These are phyloP conservation scores for Yamadazyma phyllophila DNA, from an alignment of 805 yeast genomes.

Conservation along the genomic window DNA sequence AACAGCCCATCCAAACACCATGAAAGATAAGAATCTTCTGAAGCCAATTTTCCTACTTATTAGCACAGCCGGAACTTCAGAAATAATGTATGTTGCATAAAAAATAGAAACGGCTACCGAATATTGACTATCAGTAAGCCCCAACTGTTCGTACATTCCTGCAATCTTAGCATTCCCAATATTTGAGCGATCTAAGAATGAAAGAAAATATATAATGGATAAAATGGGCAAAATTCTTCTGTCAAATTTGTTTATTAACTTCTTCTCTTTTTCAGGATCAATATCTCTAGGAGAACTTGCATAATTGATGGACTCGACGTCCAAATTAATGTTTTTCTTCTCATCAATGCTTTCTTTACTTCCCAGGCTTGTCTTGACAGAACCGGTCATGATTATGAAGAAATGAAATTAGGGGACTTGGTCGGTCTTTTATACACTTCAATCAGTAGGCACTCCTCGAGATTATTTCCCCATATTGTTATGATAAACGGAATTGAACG, in stretches of 20 bases:
- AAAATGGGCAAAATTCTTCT: conserved; percentile 42
- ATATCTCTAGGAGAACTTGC: background rate
- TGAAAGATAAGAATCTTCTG: conserved; percentile 8
- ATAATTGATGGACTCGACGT: background rate
- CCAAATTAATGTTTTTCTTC: background rate
- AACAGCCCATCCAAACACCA: conserved; percentile 19
- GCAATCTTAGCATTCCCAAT: conserved; percentile 60
- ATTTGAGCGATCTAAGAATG: conserved; percentile 53
- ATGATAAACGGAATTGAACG: background rate
- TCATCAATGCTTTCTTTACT: background rate
- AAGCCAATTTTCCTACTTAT: conserved; percentile 34
- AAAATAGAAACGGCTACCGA: conserved; percentile 45
- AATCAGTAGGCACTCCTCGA: background rate
- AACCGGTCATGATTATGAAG: background rate
- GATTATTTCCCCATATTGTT: background rate
- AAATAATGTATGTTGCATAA: conserved; percentile 46
- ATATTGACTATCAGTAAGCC: conserved; percentile 37
- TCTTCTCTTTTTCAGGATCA: conserved; percentile 18
- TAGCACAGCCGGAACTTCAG: conserved; percentile 36
- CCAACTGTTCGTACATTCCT: conserved; percentile 44
- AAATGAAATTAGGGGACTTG: background rate
- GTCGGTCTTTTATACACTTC: background rate
- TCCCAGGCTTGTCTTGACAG: background rate
- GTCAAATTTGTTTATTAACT: conserved; percentile 44
- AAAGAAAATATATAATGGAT: conserved; percentile 41